phyloP scores from a whole-genome alignment of 2,329 filamentous ascomycete genomes.

The Thermomyces lanuginosus region DNA sequence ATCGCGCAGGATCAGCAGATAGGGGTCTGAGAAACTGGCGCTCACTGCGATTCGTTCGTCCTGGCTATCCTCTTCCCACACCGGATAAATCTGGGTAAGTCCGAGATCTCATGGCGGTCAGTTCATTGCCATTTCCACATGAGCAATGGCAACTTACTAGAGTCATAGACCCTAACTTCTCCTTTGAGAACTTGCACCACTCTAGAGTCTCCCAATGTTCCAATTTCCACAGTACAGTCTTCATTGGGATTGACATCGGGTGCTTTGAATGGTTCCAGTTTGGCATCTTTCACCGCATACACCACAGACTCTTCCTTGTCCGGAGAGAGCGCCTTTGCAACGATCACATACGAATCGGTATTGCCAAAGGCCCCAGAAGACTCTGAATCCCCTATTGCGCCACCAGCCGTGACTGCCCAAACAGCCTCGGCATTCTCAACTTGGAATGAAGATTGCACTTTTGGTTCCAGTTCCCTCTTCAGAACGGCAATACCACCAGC shows the following conservation, averaged over 20 bases:
- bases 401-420: conserved; percentile 54
- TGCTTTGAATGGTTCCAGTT: conserved; percentile 58
- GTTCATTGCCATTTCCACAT: conserved; percentile 3
- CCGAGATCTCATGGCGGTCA: conserved; percentile 48
- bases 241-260: conserved; percentile 87
- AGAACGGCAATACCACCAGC: conserved; percentile 56
- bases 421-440: conserved; percentile 58
- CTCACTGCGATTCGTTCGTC: conserved; percentile 57
- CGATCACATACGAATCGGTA: conserved; percentile 55
- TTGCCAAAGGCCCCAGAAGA: conserved; percentile 30
- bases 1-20: conserved; percentile 65
- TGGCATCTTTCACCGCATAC: conserved; percentile 55
- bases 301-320: conserved; percentile 64
- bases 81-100: conserved; percentile 77
- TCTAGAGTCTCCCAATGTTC: conserved; percentile 59
- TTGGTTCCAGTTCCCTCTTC: conserved; percentile 61
- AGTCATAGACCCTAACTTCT: conserved; percentile 81
- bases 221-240: conserved; percentile 72
- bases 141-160: conserved; percentile 45
- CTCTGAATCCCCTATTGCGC: no score
- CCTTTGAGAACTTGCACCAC: conserved; percentile 77
- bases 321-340: conserved; percentile 50
- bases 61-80: conserved; percentile 79
- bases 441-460: conserved; percentile 51
- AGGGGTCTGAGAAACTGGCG: conserved; percentile 75